These are phyloP conservation scores for Neophaeococcomyces aloes DNA, from an alignment of 2,329 filamentous ascomycete genomes.

Conservation along the genomic window DNA sequence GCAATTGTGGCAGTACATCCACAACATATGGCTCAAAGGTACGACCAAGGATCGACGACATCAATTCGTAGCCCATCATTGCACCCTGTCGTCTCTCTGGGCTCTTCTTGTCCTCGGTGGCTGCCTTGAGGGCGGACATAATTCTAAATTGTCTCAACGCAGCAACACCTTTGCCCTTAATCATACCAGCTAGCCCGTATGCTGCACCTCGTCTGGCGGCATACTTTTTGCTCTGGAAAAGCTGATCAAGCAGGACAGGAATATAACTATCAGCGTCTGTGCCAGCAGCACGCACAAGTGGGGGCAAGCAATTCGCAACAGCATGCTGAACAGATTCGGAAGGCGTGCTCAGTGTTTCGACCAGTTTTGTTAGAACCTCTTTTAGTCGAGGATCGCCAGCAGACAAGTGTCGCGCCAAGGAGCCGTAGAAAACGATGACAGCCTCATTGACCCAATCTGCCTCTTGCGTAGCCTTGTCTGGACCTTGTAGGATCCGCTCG, in stretches of 20 bases:
- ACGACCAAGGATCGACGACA: constrained; percentile 74
- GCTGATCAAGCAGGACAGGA: constrained; percentile 64
- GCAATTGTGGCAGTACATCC: constrained; percentile 81
- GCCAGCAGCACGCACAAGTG: constrained; percentile 70
- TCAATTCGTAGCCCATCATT: constrained; percentile 78
- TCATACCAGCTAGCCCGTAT: constrained; percentile 84
- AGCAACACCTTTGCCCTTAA: constrained; percentile 75
- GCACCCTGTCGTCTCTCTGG: constrained; percentile 78
- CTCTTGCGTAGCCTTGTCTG: constrained; percentile 68
- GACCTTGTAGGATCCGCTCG: constrained; percentile 74
- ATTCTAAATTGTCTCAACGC: constrained; percentile 77
- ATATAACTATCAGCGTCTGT: constrained; percentile 73
- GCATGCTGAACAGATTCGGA: constrained; percentile 96
- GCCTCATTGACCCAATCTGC: constrained; percentile 92
- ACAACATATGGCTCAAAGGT: constrained; percentile 96
- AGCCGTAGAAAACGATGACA: constrained; percentile 94
- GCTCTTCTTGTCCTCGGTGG: constrained; percentile 93
- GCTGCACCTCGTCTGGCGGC: constrained; percentile 86
- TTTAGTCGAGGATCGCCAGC: constrained; percentile 79
- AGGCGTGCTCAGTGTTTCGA: constrained; percentile 81
- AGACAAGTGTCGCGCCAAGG: constrained; percentile 76
- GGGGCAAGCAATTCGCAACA: constrained; percentile 85
- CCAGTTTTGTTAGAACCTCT: constrained; percentile 72
- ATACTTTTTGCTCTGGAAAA: constrained; percentile 84
- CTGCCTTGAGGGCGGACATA: constrained; percentile 66